A percentile compares a stretch with the other conserved stretches of the same genome.
Evolutionary conservation across 345 rosid genomes (phyloP).

Genomic region (Hevea brasiliensis): DNA sequence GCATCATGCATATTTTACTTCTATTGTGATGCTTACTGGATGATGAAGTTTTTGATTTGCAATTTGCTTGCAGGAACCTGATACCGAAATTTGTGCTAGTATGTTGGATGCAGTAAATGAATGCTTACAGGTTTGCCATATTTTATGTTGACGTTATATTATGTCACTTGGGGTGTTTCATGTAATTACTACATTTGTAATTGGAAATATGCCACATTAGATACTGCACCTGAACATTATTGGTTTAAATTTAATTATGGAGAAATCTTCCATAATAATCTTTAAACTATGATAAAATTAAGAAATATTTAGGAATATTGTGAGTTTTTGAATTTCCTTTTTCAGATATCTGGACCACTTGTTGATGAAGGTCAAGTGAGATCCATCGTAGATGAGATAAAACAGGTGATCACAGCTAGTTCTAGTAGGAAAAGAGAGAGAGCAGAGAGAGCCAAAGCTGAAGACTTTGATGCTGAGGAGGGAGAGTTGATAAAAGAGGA

Average conservation of each 20-base stretch:
- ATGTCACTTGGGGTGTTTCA: not conserved
- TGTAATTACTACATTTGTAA: not conserved
- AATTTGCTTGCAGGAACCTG: constrained; percentile 80
- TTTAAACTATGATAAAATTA: not conserved
- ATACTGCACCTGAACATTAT: not conserved
- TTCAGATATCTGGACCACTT: constrained; percentile 78
- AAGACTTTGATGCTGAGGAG: constrained; percentile 99
- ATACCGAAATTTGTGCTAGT: constrained; percentile 89
- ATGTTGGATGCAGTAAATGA: constrained; percentile 98
- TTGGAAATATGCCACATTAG: not conserved
- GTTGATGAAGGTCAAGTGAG: constrained; percentile 85
- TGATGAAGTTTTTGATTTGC: constrained; percentile 6
- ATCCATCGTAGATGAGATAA: constrained; percentile 88
- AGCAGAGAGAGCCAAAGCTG: constrained; percentile 91
- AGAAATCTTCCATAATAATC: not conserved
- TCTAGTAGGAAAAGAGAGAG: constrained; percentile 90
- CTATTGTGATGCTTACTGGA: not conserved
- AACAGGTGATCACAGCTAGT: constrained; percentile 94
- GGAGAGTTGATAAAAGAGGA: constrained; percentile 96
- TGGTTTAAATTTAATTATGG: not conserved
- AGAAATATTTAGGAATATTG: not conserved
- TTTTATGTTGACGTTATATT: not conserved
- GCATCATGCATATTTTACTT: not conserved
- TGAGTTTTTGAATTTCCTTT: constrained; percentile 10
- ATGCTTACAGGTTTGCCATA: constrained; percentile 76